Evolutionary conservation across 2,329 filamentous ascomycete genomes (phyloP), one percentile per base, ranked within the genome.

Genomic region (Arthrobotrys entomopaga): DNA sequence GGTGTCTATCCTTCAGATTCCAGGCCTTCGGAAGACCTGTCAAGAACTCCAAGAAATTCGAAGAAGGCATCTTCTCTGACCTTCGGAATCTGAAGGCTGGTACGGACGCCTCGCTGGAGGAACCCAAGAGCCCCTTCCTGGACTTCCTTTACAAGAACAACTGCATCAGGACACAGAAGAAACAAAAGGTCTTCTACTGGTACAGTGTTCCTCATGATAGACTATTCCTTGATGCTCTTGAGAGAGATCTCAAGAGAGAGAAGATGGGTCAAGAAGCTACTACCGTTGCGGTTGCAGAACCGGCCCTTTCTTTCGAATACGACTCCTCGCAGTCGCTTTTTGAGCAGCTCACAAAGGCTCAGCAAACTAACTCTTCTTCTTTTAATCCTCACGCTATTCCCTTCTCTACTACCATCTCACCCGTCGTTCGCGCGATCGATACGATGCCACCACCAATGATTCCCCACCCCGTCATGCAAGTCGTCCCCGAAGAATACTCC

Each of bases 101-200:
- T 77, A 98, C 94, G 79, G 95, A 99, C 85, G 95, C 95, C 56
- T 97, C 95, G 48, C 88, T 99, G 74, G 95, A 99, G 84, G 95
- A 99, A 85, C 95, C 95, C 65, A 99, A 99, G 87, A 98, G 94
- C 84, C 90, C 91, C 1, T 99, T 99, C 84, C 87, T 99, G 76
- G 95, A 99, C 83, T 99, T 98, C 82, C 86, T 99, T 50, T 99
- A 99, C 88, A 99, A 99, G 87, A 99, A 99, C 87, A 99, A 99
- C 86, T 99, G 95, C 87, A 99, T 99, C 79, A 90, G 95, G 79
- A 99, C 95, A 42, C 95, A 99, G 83, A 99, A 99, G 89, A 99
- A 99, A 87, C 95, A 99, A 81, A 99, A 99, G 86, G 95, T 99
- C 77, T 99, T 99, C 81, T 99, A 98, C 85, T 99, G 95, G 95